Evolutionary conservation across 2,329 filamentous ascomycete species (phyloP).

Genomic region (Penicillium brevicompactum): DNA sequence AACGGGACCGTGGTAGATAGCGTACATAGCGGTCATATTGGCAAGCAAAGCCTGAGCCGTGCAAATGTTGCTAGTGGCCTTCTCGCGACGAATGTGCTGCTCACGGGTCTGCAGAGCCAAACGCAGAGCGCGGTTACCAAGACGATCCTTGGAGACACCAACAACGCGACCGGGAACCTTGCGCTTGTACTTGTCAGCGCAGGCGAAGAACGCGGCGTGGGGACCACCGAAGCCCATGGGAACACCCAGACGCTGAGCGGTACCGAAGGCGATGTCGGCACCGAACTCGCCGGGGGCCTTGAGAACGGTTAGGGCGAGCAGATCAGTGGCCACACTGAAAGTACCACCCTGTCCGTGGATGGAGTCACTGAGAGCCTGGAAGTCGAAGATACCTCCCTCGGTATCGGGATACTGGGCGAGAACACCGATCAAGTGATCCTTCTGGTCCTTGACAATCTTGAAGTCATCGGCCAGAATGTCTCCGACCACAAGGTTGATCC

Average conservation of each 20-base stretch:
- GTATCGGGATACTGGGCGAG: slow-evolving; percentile 96
- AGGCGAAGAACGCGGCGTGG: slow-evolving; percentile 96
- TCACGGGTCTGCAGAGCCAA: slow-evolving; percentile 89
- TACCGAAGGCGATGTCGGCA: slow-evolving; percentile 93
- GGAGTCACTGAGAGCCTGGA: slow-evolving; percentile 69
- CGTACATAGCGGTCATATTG: slow-evolving; percentile 95
- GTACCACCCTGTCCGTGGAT: slow-evolving; percentile 78
- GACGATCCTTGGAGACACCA: slow-evolving; percentile 86
- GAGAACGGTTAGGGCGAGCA: slow-evolving; percentile 82
- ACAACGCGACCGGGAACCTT: slow-evolving; percentile 91
- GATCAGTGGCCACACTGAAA: slow-evolving; percentile 85
- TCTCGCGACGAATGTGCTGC: slow-evolving; percentile 94
- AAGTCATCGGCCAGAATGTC: slow-evolving; percentile 69
- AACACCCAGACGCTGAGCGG: slow-evolving; percentile 86
- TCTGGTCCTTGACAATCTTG: slow-evolving; percentile 70
- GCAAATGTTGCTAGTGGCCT: slow-evolving; percentile 97
- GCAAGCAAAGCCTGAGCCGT: slow-evolving; percentile 91
- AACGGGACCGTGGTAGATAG: slow-evolving; percentile 85
- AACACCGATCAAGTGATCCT: slow-evolving; percentile 82
- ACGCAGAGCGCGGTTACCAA: slow-evolving; percentile 78
- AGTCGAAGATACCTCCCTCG: slow-evolving; percentile 76
- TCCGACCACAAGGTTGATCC: slow-evolving; percentile 72
- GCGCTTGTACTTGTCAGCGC: slow-evolving; percentile 86
- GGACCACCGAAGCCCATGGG: slow-evolving; percentile 90
- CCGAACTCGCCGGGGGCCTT: slow-evolving; percentile 93